Evolutionary conservation across 148 eudicot genomes (phyloP).

Genomic region (Chenopodium quinoa): DNA sequence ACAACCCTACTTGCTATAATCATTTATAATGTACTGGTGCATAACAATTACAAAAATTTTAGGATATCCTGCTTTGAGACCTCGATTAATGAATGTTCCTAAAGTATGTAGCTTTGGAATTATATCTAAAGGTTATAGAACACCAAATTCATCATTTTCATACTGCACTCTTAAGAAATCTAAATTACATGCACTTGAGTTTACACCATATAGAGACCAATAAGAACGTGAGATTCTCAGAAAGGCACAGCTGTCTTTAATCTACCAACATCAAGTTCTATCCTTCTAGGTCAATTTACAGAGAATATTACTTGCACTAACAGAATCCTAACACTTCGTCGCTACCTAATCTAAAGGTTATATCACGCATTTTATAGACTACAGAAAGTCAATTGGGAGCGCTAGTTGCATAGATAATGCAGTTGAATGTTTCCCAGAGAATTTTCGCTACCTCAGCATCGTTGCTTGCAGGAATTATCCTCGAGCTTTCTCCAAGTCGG

Average conservation of each 20-base stretch:
- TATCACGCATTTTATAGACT: not conserved
- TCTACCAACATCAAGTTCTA: not conserved
- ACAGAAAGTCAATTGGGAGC: not conserved
- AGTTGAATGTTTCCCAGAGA: not conserved
- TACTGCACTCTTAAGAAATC: too few relatives aligned
- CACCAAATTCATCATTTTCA: too few relatives aligned
- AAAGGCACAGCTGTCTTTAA: not conserved
- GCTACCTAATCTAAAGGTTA: not conserved
- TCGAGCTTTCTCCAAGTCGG: constrained; percentile 79
- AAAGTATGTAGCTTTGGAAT: too few relatives aligned
- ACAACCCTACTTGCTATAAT: too few relatives aligned
- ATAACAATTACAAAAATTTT: too few relatives aligned
- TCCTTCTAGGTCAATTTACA: not conserved
- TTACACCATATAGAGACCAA: not conserved
- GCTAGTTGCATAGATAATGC: not conserved
- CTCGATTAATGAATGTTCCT: too few relatives aligned
- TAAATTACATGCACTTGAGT: too few relatives aligned
- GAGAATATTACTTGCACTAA: not conserved
- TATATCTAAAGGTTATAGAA: too few relatives aligned
- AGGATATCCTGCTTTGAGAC: too few relatives aligned
- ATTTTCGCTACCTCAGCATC: not conserved
- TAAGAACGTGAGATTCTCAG: not conserved
- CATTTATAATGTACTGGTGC: too few relatives aligned
- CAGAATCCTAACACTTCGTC: not conserved
- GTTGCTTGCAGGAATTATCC: constrained; percentile 22